These are phyloP conservation scores for Amborella trichopoda DNA, from an alignment of 164 flowering plant genomes.

Conservation along the genomic window DNA sequence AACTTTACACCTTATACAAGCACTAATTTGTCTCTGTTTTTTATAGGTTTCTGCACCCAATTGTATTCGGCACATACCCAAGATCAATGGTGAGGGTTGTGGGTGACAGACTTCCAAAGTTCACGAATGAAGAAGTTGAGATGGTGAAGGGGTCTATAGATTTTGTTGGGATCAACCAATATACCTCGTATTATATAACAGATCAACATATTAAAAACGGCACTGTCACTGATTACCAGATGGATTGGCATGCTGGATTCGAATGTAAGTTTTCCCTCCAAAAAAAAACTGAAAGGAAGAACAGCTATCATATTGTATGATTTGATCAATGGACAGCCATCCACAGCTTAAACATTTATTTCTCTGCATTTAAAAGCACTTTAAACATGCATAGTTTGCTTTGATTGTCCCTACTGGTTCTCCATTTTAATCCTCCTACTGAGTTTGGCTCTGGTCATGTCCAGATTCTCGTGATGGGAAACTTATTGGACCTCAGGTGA, in stretches of 20 bases:
- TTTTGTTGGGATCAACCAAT: slow-evolving; percentile 16
- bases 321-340: too few species aligned
- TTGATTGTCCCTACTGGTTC: too few species aligned
- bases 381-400: too few species aligned
- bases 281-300: too few species aligned
- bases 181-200: slow-evolving; percentile 13
- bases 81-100: slow-evolving; percentile 12
- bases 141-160: slow-evolving; percentile 16
- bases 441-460: not conserved
- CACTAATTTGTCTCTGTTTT: too few species aligned
- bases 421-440: not conserved
- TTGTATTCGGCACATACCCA: slow-evolving; percentile 11
- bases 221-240: slow-evolving; percentile 8
- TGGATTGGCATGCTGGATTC: slow-evolving; percentile 16
- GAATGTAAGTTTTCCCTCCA: slow-evolving; percentile 7
- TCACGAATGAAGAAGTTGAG: slow-evolving; percentile 7
- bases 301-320: too few species aligned
- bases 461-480: slow-evolving; percentile 10
- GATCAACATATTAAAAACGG: slow-evolving; percentile 4
- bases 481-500: slow-evolving; percentile 18
- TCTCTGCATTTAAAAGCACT: not conserved
- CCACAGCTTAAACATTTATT: too few species aligned
- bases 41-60: slow-evolving; percentile 17
- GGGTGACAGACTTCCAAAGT: slow-evolving; percentile 12
- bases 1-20: too few species aligned